Percentiles rank a stretch among this genome's conserved stretches.
phyloP scores from a whole-genome alignment of 2,329 filamentous ascomycete genomes.

The Stagonosporopsis chrysanthemi region DNA sequence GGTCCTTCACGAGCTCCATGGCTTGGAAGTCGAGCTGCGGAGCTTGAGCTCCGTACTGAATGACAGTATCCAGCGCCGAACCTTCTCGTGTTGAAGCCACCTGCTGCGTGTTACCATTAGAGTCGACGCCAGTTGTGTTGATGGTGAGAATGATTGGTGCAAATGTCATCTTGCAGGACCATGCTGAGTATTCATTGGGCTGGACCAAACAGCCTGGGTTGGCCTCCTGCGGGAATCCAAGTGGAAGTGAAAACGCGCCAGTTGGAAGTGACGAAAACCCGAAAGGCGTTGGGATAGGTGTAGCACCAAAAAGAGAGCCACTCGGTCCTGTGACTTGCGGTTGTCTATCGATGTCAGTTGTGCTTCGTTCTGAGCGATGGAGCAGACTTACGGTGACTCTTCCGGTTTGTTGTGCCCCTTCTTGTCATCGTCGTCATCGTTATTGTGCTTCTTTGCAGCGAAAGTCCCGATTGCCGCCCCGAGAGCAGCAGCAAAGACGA shows the following conservation, averaged over 20 bases:
- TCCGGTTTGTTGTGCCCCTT: slow-evolving; percentile 24
- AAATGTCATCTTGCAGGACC: slow-evolving; percentile 57
- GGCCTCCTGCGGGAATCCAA: slow-evolving; percentile 55
- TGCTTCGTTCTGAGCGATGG: background rate
- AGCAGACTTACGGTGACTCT: slow-evolving; percentile 42
- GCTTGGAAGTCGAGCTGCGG: slow-evolving; percentile 59
- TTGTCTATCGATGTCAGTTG: slow-evolving; percentile 34
- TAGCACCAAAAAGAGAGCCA: slow-evolving; percentile 59
- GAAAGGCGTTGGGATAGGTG: slow-evolving; percentile 57
- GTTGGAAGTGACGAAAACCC: slow-evolving; percentile 57
- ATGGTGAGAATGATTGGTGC: slow-evolving; percentile 43
- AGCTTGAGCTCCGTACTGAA: slow-evolving; percentile 69
- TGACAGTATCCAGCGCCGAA: slow-evolving; percentile 47
- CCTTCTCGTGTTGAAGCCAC: slow-evolving; percentile 34
- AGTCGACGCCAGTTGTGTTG: slow-evolving; percentile 26
- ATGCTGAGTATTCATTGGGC: slow-evolving; percentile 55
- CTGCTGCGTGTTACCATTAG: slow-evolving; percentile 19
- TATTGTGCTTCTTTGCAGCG: slow-evolving; percentile 52
- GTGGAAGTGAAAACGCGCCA: slow-evolving; percentile 58
- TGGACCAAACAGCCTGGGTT: slow-evolving; percentile 60
- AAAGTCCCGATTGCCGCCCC: slow-evolving; percentile 64
- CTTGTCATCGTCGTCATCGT: slow-evolving; percentile 14
- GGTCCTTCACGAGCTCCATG: slow-evolving; percentile 65
- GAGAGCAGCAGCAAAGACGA: slow-evolving; percentile 57
- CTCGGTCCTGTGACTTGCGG: slow-evolving; percentile 58